These are phyloP conservation scores for Lodderomyces parapsilosis DNA, from an alignment of 1,139 yeast species.

Conservation along the genomic window DNA sequence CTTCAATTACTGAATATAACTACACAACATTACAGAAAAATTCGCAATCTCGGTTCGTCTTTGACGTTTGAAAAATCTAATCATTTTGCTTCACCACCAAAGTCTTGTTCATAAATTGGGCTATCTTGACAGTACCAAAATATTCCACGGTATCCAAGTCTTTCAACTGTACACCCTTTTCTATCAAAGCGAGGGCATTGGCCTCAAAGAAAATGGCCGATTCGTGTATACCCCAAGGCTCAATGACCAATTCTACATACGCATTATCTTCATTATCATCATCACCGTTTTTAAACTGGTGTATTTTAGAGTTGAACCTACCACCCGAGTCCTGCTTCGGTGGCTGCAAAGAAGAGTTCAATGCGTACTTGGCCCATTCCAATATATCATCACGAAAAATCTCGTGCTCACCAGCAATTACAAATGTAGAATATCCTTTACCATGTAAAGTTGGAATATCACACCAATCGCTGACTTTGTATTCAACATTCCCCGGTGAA, in stretches of 20 bases:
- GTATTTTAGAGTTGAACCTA: slow-evolving; percentile 18
- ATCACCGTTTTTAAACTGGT: slow-evolving; percentile 17
- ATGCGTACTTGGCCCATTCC: slow-evolving; percentile 35
- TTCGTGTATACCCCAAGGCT: slow-evolving; percentile 49
- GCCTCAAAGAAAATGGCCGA: slow-evolving; percentile 34
- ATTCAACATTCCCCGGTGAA: slow-evolving; percentile 20
- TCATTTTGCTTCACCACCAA: slow-evolving; percentile 6
- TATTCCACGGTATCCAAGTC: slow-evolving; percentile 22
- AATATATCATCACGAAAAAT: slow-evolving; percentile 43
- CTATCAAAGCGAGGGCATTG: slow-evolving; percentile 15
- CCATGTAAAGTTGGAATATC: slow-evolving; percentile 31
- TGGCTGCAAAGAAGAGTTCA: slow-evolving; percentile 25
- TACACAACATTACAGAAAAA: too few species aligned
- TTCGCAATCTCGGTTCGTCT: too few species aligned
- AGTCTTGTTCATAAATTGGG: slow-evolving; percentile 26
- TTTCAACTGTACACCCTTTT: slow-evolving; percentile 11
- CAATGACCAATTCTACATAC: slow-evolving; percentile 25
- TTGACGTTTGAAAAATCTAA: too few species aligned
- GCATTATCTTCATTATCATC: slow-evolving; percentile 16
- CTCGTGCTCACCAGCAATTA: slow-evolving; percentile 45
- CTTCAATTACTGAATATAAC: too few species aligned
- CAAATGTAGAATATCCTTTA: slow-evolving; percentile 26
- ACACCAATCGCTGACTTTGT: slow-evolving; percentile 29
- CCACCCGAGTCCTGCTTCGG: slow-evolving; percentile 29
- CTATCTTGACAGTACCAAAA: slow-evolving; percentile 29